Evolutionary conservation across 169 alveolate genomes (phyloP).

Genomic region (Plasmodium coatneyi): DNA sequence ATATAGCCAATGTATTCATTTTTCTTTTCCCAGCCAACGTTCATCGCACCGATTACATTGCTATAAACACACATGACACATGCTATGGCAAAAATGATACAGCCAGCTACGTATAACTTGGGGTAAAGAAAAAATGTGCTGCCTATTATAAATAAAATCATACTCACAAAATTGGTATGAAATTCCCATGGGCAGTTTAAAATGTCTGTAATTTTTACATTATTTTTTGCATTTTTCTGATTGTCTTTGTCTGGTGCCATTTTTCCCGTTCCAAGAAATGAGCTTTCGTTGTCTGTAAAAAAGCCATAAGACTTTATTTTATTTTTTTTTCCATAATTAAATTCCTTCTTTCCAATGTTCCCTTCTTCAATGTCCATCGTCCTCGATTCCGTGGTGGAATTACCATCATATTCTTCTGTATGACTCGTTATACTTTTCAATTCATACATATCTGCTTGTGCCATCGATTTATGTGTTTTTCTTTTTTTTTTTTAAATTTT

Average conservation of each 20-base stretch:
- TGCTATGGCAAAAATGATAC: constrained; percentile 61
- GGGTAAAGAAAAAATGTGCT: constrained; percentile 33
- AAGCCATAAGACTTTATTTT: neutral
- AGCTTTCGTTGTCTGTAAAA: neutral
- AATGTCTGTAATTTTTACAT: neutral
- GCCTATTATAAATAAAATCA: constrained; percentile 47
- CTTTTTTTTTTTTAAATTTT: neutral
- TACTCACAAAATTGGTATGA: constrained; percentile 48
- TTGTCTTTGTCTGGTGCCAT: neutral
- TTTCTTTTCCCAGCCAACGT: neutral
- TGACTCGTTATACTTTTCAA: constrained; percentile 13
- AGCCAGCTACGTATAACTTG: constrained; percentile 27
- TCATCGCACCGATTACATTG: constrained; percentile 10
- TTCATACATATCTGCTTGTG: constrained; percentile 10
- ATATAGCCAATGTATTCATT: constrained; percentile 30
- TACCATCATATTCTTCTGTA: constrained; percentile 13
- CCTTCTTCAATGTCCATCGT: constrained; percentile 21
- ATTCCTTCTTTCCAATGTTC: neutral
- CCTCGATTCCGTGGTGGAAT: constrained; percentile 17
- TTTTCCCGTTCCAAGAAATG: neutral
- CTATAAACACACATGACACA: constrained; percentile 38
- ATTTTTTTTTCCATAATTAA: constrained; percentile 7
- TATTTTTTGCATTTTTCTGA: neutral
- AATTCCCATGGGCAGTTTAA: constrained; percentile 33
- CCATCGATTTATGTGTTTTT: neutral